Evolutionary conservation across 768 basidiomycete genomes (phyloP), one percentile per base, ranked within the genome.

Genomic region (Pleurotus ostreatus): DNA sequence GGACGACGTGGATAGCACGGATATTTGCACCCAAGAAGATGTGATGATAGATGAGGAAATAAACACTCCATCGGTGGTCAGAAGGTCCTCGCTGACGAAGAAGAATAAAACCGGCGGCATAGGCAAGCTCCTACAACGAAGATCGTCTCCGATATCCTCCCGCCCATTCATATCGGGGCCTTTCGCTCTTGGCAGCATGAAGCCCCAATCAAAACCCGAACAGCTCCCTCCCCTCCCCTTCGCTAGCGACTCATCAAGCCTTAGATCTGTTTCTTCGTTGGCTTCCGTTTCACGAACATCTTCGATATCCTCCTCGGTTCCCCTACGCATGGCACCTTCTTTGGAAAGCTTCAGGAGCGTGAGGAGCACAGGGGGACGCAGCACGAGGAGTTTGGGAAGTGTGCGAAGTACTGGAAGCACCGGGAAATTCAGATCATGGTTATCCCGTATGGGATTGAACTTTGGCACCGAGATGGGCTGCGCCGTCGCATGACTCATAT

Each of bases 281-380:
- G 51, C 51, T 7, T 53, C 51, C 16, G 18, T 53, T 20, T 53
- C 51, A 9, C 37, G 51, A 40, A 13, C 51, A 20, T n/a, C 16
- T n/a, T 53, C 51, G 7, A 34, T 40, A 18, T 53, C 51, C n/a
- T 53, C 51, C 3, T 53, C 60, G 11, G 45, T 59, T 30, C 62
- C 67, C 11, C 65, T 77, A 53, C 70, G 72, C 38, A 65, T 63
- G 20, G 70, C 71, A 11, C 72, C 78, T 5, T 78, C 78, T 2
- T 65, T 74, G 51, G 80, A 82, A 63, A 79, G 77, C 61, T 76
- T 79, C 62, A 72, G 74, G 30, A 80, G 72, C 56, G 66, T 67
- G 15, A 68, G 66, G 59, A 74, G 78, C 54, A 62, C 65, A 6
- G 75, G 70, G 15, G 69, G 71, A n/a, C 66, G 73, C 58, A 79